Evolutionary conservation across 257 asterid species (phyloP).

Genomic region (Solanum virginianum): DNA sequence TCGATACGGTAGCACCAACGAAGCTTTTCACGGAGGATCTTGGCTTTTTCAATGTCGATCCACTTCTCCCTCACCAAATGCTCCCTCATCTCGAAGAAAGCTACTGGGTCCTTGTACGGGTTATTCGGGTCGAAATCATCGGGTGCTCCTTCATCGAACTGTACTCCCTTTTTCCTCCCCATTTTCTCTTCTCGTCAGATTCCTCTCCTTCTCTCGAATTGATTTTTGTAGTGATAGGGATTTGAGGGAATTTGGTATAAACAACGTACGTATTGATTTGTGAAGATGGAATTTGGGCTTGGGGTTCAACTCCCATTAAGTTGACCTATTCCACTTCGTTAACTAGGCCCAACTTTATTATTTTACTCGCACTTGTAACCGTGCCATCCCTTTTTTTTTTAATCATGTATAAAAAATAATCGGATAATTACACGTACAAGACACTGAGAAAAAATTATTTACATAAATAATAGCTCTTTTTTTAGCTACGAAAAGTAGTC

Average conservation of each 20-base stretch:
- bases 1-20: slow-evolving; percentile 92
- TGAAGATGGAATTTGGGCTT: neutral
- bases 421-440: too few species aligned
- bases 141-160: slow-evolving; percentile 78
- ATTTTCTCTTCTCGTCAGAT: slow-evolving; percentile 12
- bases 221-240: neutral
- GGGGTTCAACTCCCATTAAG: neutral
- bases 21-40: slow-evolving; percentile 77
- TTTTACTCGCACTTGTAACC: neutral
- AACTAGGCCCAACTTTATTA: neutral
- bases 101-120: slow-evolving; percentile 93
- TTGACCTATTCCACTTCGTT: neutral
- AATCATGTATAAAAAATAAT: too few species aligned
- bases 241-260: neutral
- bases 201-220: neutral
- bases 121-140: slow-evolving; percentile 79
- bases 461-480: too few species aligned
- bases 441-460: too few species aligned
- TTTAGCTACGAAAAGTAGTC: too few species aligned
- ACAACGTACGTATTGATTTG: neutral
- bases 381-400: neutral
- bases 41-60: slow-evolving; percentile 96
- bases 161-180: slow-evolving; percentile 82
- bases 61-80: slow-evolving; percentile 83
- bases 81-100: slow-evolving; percentile 89